A percentile compares a stretch with the other conserved stretches of the same genome.
phyloP scores from a whole-genome alignment of 805 yeast genomes.

The Starmerella cellae region DNA sequence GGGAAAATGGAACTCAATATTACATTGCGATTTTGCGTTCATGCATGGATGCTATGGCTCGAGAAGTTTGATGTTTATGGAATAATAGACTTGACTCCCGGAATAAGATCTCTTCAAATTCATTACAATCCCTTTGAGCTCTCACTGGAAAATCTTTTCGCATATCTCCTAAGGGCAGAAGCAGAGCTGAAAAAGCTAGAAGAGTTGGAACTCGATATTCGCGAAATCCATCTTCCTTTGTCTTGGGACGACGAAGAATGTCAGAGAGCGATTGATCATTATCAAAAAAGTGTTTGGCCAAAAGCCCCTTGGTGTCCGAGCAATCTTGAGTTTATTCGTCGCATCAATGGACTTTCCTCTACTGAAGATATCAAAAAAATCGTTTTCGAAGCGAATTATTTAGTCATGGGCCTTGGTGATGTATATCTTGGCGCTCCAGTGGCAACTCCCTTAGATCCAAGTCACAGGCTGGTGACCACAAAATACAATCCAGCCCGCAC shows the following conservation, averaged over 20 bases:
- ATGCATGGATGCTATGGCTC: constrained; percentile 66
- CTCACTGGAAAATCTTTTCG: constrained; percentile 48
- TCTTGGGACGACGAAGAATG: constrained; percentile 90
- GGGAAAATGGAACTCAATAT: constrained; percentile 82
- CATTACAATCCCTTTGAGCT: constrained; percentile 59
- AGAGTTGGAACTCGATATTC: constrained; percentile 75
- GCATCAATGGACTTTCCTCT: constrained; percentile 59
- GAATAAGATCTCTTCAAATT: constrained; percentile 86
- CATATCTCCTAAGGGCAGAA: constrained; percentile 52
- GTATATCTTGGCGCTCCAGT: constrained; percentile 97
- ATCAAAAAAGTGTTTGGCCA: constrained; percentile 82
- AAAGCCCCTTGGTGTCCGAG: constrained; percentile 97
- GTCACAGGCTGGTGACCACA: constrained; percentile 82
- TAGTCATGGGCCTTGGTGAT: constrained; percentile 92
- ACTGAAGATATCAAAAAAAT: constrained; percentile 66
- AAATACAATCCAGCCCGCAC: constrained; percentile 95
- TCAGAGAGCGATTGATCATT: constrained; percentile 76
- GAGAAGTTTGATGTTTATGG: constrained; percentile 47
- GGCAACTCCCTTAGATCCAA: constrained; percentile 95
- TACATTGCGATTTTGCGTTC: constrained; percentile 72
- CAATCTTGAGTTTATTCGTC: constrained; percentile 88
- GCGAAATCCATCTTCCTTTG: constrained; percentile 78
- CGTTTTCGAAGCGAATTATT: constrained; percentile 76
- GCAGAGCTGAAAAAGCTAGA: constrained; percentile 30
- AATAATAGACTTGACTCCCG: constrained; percentile 89